Conservation (phyloP, 2,329 filamentous ascomycete species). For the Aspergillus fructus region DNA sequence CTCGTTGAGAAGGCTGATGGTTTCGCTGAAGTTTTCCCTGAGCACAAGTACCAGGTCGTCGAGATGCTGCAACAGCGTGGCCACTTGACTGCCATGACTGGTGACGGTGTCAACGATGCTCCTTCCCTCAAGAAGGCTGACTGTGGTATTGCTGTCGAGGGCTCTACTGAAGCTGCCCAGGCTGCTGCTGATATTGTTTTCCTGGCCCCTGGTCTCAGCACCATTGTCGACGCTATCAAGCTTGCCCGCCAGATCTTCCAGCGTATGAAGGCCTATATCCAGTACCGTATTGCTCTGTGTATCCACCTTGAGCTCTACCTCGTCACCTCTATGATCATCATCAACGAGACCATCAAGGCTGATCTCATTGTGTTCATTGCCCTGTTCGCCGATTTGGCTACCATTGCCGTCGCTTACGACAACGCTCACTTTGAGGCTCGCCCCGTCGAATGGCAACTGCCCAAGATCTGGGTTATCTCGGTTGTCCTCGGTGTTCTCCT, state of each 20-base stretch:
- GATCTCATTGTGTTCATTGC: conserved; percentile 78
- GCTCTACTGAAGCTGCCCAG: conserved; percentile 70
- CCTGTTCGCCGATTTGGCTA: conserved; percentile 75
- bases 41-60: conserved; percentile 75
- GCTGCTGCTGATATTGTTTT: conserved; percentile 73
- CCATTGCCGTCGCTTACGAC: conserved; percentile 75
- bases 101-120: conserved; percentile 74
- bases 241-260: conserved; percentile 73
- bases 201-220: conserved; percentile 69
- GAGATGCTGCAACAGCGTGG: conserved; percentile 74
- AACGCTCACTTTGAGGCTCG: conserved; percentile 74
- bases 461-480: conserved; percentile 75
- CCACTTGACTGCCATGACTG: conserved; percentile 73
- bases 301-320: conserved; percentile 75
- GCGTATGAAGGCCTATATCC: conserved; percentile 75
- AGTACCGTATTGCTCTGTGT: conserved; percentile 74
- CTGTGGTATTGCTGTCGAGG: conserved; percentile 72
- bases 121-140: conserved; percentile 73
- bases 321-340: conserved; percentile 74
- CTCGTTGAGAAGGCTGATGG: conserved; percentile 73
- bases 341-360: conserved; percentile 71
- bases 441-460: conserved; percentile 76
- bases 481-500: conserved; percentile 62
- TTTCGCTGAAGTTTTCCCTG: conserved; percentile 72
- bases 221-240: conserved; percentile 72